Conservation (phyloP, 192 early-diverging fungal species). For the Phlyctochytrium arcticum region DNA sequence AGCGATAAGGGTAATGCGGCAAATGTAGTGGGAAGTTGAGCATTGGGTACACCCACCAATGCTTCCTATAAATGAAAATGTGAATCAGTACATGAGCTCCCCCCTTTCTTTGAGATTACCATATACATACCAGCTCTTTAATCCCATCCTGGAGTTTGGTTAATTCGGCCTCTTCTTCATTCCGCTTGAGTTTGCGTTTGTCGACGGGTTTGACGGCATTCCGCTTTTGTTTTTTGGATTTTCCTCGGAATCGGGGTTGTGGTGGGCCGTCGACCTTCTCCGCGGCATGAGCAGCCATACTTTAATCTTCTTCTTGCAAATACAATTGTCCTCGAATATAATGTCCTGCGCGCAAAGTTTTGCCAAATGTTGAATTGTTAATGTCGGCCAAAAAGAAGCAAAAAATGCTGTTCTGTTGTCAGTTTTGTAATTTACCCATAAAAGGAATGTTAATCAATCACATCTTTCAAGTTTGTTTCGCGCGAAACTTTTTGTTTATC, state of each 20-base stretch:
- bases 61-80: neutral
- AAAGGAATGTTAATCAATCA: too few relatives aligned
- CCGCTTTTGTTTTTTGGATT: neutral
- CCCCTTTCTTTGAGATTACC: too few relatives aligned
- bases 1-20: conserved; percentile 23
- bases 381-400: too few relatives aligned
- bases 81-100: neutral
- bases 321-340: too few relatives aligned
- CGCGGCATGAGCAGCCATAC: neutral
- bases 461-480: too few relatives aligned
- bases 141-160: conserved; percentile 40
- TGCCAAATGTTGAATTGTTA: too few relatives aligned
- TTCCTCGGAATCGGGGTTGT: neutral
- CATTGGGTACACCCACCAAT: neutral
- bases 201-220: conserved; percentile 12
- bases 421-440: too few relatives aligned
- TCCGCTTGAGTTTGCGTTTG: conserved; percentile 41
- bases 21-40: conserved; percentile 16
- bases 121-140: conserved; percentile 43
- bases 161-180: conserved; percentile 46
- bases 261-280: too few relatives aligned
- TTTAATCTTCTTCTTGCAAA: too few relatives aligned
- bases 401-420: too few relatives aligned
- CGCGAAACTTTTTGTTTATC: too few relatives aligned
- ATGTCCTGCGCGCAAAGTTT: too few relatives aligned